phyloP scores from a whole-genome alignment of 208 protist species.

The Wallacemonas sp. region DNA sequence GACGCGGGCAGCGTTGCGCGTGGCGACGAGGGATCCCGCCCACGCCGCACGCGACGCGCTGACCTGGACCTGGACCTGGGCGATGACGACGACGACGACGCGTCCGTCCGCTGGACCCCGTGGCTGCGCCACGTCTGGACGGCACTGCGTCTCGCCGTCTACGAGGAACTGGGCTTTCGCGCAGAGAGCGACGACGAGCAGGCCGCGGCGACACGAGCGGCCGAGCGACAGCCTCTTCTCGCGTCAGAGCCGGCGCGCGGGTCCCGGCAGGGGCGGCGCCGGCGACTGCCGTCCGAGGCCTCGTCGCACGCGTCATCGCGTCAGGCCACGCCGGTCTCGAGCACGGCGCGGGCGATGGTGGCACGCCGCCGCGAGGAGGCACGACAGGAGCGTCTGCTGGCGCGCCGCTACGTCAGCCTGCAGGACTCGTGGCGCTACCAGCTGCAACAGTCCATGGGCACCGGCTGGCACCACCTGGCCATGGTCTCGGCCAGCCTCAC shows the following conservation, averaged over 20 bases:
- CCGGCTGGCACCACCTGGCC: constrained; percentile 46
- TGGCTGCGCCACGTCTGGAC: constrained; percentile 1
- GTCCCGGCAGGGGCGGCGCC: too few relatives aligned
- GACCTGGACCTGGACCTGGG: too few relatives aligned
- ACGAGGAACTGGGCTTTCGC: constrained; percentile 9
- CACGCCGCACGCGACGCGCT: too few relatives aligned
- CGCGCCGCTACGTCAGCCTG: constrained; percentile 48
- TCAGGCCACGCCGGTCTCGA: background rate
- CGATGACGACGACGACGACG: constrained; percentile 1
- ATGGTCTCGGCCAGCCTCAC: constrained; percentile 28
- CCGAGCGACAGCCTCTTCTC: background rate
- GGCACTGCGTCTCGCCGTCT: constrained; percentile 10
- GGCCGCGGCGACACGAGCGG: background rate
- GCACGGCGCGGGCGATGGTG: background rate
- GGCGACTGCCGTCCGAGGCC: background rate
- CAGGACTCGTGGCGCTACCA: constrained; percentile 43
- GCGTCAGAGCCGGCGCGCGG: background rate
- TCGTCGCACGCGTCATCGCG: constrained; percentile 1
- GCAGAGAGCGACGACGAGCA: background rate
- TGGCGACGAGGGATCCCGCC: too few relatives aligned
- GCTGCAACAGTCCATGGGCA: constrained; percentile 41
- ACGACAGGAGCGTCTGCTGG: constrained; percentile 27
- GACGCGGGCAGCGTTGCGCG: background rate
- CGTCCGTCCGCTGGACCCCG: background rate
- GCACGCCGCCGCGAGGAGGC: background rate